Percentiles rank a stretch among this genome's conserved stretches.
Conservation (phyloP, 31 red algal species). For the Bonnemaisonia californica region DNA sequence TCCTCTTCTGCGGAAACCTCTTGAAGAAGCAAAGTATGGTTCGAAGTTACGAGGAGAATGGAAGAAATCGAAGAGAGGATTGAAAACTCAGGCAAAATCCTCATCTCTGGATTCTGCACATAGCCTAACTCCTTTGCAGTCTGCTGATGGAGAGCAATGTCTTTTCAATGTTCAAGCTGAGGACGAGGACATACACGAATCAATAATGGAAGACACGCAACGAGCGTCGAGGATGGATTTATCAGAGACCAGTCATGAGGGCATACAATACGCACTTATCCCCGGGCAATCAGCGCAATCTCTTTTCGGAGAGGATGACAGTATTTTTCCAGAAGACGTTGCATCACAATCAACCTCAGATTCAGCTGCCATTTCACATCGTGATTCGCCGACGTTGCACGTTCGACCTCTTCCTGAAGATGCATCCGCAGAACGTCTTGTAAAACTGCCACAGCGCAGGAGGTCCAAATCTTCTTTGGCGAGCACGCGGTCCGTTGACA, state of each 20-base stretch:
- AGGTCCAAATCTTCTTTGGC: background rate
- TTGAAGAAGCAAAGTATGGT: slow-evolving; percentile 7
- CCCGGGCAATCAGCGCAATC: slow-evolving; percentile 46
- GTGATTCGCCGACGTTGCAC: background rate
- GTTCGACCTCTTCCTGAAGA: slow-evolving; percentile 49
- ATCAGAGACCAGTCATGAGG: background rate
- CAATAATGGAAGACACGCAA: background rate
- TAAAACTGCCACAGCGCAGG: slow-evolving; percentile 11
- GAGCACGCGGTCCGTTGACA: background rate
- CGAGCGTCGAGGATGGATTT: background rate
- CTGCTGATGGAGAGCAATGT: slow-evolving; percentile 26
- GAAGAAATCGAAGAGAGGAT: slow-evolving; percentile 44
- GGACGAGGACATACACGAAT: background rate
- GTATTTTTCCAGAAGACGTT: slow-evolving; percentile 52
- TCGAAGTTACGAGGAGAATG: slow-evolving; percentile 36
- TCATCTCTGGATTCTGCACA: slow-evolving; percentile 14
- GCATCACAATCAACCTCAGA: background rate
- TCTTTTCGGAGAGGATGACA: slow-evolving; percentile 56
- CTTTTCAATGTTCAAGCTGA: background rate
- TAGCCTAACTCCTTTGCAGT: background rate
- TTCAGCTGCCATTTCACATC: background rate
- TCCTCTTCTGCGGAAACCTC: slow-evolving; percentile 34
- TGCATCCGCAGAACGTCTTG: slow-evolving; percentile 23
- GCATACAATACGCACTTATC: slow-evolving; percentile 53
- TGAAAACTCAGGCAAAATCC: background rate